Conservation (phyloP, 2,329 filamentous ascomycete genomes). For the Pyrenophora seminiperda region DNA sequence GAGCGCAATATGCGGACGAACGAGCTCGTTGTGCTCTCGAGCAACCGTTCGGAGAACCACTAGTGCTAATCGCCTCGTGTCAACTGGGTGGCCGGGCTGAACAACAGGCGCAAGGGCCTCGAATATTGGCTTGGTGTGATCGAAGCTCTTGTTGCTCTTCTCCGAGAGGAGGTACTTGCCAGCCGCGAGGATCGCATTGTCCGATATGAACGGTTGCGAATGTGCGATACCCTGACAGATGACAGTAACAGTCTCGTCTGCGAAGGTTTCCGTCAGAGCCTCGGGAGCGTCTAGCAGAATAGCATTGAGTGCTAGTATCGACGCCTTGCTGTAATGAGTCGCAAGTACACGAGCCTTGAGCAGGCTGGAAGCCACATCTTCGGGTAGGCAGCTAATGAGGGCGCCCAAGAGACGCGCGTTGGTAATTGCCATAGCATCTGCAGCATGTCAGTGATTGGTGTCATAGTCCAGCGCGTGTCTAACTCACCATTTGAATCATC, state of each 20-base stretch:
- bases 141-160: constrained; percentile 69
- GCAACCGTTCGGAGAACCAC: constrained; percentile 87
- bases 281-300: constrained; percentile 80
- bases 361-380: constrained; percentile 66
- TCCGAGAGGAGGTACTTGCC: constrained; percentile 85
- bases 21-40: constrained; percentile 76
- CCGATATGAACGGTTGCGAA: constrained; percentile 76
- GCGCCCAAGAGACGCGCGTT: constrained; percentile 89
- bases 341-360: constrained; percentile 78
- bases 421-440: constrained; percentile 77
- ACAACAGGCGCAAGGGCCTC: constrained; percentile 76
- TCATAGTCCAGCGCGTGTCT: not conserved
- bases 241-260: constrained; percentile 74
- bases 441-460: constrained; percentile 12
- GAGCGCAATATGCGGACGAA: constrained; percentile 78
- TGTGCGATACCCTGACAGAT: constrained; percentile 79
- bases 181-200: constrained; percentile 86
- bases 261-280: constrained; percentile 69
- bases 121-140: constrained; percentile 78
- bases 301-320: constrained; percentile 85
- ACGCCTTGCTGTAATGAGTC: constrained; percentile 74
- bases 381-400: constrained; percentile 82
- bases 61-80: constrained; percentile 83
- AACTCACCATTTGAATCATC: constrained; percentile 70
- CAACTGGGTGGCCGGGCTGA: constrained; percentile 75